These are phyloP conservation scores for Amanita brunnescens DNA, from an alignment of 768 basidiomycete species.

Conservation along the genomic window DNA sequence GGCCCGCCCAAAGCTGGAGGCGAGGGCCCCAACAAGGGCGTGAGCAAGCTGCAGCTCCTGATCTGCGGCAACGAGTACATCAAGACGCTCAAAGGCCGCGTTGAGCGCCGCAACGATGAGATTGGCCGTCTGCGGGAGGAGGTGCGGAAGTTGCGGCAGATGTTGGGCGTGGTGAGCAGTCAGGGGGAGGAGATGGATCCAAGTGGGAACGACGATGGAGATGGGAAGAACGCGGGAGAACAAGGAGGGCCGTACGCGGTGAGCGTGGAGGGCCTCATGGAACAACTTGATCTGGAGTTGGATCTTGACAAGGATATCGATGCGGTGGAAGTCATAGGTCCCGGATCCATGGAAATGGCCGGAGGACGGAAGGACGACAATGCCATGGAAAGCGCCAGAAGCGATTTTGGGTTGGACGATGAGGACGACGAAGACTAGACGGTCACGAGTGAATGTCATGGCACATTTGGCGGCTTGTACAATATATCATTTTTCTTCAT, in stretches of 20 bases:
- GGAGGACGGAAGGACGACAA: background rate
- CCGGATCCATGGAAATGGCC: background rate
- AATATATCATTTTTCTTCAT: background rate
- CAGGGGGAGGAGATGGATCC: conserved; percentile 6
- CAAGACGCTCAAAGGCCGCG: conserved; percentile 61
- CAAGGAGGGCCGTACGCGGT: background rate
- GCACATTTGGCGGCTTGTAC: background rate
- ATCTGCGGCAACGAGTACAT: conserved; percentile 90
- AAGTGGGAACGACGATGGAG: background rate
- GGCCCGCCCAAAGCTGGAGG: conserved; percentile 78
- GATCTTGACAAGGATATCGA: conserved; percentile 8
- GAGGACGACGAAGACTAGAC: conserved; percentile 3
- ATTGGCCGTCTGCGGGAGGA: conserved; percentile 60
- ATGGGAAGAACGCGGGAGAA: background rate
- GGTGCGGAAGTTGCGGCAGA: conserved; percentile 46
- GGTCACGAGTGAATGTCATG: background rate
- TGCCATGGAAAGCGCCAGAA: background rate
- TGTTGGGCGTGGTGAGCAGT: conserved; percentile 24
- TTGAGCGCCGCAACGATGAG: conserved; percentile 76
- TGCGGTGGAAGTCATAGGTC: background rate
- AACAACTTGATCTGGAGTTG: conserved; percentile 5
- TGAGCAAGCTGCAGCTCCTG: conserved; percentile 88
- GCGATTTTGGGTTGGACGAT: background rate
- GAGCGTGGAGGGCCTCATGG: conserved; percentile 3
- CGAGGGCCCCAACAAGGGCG: conserved; percentile 91